These are phyloP conservation scores for Hirsutella thompsonii DNA, from an alignment of 2,329 filamentous ascomycete genomes.

Conservation along the genomic window DNA sequence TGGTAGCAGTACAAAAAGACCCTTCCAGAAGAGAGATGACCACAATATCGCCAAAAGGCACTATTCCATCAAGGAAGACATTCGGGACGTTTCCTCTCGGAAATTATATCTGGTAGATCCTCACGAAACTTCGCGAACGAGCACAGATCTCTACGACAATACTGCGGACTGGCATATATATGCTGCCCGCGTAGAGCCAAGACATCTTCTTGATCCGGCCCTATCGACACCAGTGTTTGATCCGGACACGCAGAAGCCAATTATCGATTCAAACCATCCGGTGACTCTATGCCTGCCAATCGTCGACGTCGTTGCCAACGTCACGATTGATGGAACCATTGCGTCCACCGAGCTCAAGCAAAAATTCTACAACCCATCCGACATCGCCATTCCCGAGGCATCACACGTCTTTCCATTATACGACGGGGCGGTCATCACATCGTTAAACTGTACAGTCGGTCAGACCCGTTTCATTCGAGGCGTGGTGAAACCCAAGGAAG, in stretches of 20 bases:
- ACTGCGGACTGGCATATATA: too few relatives aligned
- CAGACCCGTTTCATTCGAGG: neutral
- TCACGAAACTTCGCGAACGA: too few relatives aligned
- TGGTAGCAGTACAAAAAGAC: too few relatives aligned
- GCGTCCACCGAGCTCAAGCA: neutral
- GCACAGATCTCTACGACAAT: too few relatives aligned
- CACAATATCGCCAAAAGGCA: too few relatives aligned
- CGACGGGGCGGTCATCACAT: neutral
- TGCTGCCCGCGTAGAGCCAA: neutral
- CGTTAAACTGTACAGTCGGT: neutral
- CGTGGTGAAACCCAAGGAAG: neutral
- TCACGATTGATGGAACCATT: neutral
- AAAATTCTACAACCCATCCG: neutral
- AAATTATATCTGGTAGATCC: too few relatives aligned
- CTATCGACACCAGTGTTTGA: neutral
- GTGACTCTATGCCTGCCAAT: neutral
- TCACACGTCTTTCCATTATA: neutral
- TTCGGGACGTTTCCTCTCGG: too few relatives aligned
- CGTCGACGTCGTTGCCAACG: neutral
- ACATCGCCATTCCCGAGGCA: neutral
- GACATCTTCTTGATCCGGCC: too few relatives aligned
- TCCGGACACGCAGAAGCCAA: too few relatives aligned
- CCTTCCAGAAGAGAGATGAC: neutral
- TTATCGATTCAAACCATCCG: neutral
- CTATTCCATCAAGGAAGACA: too few relatives aligned